Conservation (phyloP, 306 rosid genomes). For the Hylodesmum podocarpum region DNA sequence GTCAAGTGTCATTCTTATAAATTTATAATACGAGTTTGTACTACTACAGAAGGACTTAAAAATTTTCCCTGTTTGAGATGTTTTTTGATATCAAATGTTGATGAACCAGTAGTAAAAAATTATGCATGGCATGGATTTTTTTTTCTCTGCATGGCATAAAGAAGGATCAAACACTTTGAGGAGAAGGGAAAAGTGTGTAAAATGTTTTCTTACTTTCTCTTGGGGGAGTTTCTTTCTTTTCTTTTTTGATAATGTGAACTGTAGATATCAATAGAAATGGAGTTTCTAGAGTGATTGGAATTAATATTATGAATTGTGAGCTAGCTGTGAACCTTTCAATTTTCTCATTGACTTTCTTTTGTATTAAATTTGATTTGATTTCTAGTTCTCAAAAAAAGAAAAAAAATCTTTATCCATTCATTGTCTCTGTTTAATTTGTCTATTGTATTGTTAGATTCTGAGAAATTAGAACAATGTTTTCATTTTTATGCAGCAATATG, state of each 20-base stretch:
- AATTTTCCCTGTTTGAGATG: not conserved
- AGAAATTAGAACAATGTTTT: not conserved
- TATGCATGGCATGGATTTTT: not conserved
- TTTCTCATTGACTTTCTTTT: not conserved
- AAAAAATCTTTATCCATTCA: not conserved
- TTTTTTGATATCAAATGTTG: not conserved
- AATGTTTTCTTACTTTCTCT: not conserved
- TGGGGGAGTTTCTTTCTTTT: not conserved
- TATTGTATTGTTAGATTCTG: not conserved
- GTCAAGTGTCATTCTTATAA: not conserved
- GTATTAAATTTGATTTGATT: not conserved
- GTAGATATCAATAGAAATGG: not conserved
- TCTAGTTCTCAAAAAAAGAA: not conserved
- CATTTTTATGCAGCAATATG: not conserved
- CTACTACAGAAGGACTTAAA: not conserved
- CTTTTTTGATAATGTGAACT: not conserved
- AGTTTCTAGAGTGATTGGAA: not conserved
- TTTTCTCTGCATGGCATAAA: not conserved
- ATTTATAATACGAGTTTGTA: not conserved
- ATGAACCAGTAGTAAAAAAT: slow-evolving; percentile 12
- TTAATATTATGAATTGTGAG: not conserved
- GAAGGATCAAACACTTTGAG: not conserved
- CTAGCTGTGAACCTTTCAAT: not conserved
- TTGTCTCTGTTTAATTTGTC: not conserved
- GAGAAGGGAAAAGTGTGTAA: not conserved